Base-by-base conservation (phyloP, 805 yeast genomes). In the Kluyveromyces dobzhanskii region DNA sequence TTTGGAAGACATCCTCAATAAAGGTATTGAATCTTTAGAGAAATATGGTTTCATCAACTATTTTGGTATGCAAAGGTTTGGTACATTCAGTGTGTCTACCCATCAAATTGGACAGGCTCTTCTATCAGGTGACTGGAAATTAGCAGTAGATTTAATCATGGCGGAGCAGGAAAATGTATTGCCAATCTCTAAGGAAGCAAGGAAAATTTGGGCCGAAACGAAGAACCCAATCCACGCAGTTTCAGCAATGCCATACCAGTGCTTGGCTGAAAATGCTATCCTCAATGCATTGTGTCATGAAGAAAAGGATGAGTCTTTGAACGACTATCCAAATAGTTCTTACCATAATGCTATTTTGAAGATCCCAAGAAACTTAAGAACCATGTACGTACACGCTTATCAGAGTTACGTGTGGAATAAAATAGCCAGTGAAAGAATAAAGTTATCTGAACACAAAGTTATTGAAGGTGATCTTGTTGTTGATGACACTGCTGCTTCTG, bases 21-120 rank as follows among this genome's bases (percentile, higher is more conserved):
- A 65, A 8, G 71, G 86, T 18, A 68, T 88, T 47, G 55, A 66
- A 4, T 71, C 85, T 0, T 65, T 90, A 38, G 65, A 67, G 37
- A 67, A 66, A 1, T 67, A 71, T 21, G 99, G 99, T 0, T 92
- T 85, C 53, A 81, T 92, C 46, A 92, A 92, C 60, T 92, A 92
- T 56, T 92, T 74, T 58, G 99, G 99, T n/a, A 81, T 92, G 88
- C 99, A 92, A 66, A 70, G 99, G 54, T 92, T 92, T 59, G 99
- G 99, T 21, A 88, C 98, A 0, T 90, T 86, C 54, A 84, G 96
- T 10, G 71, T 87, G 21, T 85, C 97, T 2, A 88, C 98, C 0
- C 97, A 92, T 60, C 73, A 71, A 23, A 69, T 88, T 39, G 99
- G 99, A 35, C 75, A 75, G 44, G 71, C 71, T 44, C 67, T 90